These are phyloP conservation scores for Sugiyamaella smithiae DNA, from an alignment of 805 yeast genomes.

Conservation along the genomic window DNA sequence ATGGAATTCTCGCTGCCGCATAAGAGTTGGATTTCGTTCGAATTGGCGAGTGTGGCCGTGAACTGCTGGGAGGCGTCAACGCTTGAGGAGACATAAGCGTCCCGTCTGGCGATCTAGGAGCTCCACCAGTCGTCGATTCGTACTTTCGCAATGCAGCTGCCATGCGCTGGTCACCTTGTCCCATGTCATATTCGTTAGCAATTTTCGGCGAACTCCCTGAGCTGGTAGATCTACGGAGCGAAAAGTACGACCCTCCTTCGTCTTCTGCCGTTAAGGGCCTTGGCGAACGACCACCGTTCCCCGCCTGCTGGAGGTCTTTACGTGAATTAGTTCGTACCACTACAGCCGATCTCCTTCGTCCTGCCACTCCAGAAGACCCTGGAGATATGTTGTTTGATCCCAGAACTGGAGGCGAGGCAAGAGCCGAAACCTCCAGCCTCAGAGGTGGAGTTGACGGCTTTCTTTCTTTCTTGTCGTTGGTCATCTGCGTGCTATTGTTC, in stretches of 20 bases:
- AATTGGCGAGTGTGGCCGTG: conserved; percentile 22
- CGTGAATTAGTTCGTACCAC: background rate
- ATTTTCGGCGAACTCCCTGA: background rate
- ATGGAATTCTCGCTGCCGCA: conserved; percentile 19
- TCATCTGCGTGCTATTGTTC: background rate
- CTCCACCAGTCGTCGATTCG: background rate
- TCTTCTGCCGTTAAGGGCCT: background rate
- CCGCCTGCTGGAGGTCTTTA: background rate
- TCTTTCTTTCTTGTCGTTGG: background rate
- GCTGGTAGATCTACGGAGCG: conserved; percentile 3
- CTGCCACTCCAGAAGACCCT: background rate
- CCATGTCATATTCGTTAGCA: background rate
- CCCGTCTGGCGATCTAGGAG: background rate
- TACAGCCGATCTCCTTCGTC: background rate
- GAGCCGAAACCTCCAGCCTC: background rate
- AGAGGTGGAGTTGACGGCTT: background rate
- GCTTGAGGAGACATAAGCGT: background rate
- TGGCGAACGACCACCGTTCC: background rate
- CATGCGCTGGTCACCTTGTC: background rate
- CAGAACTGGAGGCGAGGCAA: background rate
- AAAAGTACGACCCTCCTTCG: conserved; percentile 8
- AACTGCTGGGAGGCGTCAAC: background rate
- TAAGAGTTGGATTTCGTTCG: conserved; percentile 27
- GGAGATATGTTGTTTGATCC: background rate
- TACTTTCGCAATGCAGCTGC: conserved; percentile 1